phyloP scores from a whole-genome alignment of 768 basidiomycete genomes.

The Scleroderma citrinum region DNA sequence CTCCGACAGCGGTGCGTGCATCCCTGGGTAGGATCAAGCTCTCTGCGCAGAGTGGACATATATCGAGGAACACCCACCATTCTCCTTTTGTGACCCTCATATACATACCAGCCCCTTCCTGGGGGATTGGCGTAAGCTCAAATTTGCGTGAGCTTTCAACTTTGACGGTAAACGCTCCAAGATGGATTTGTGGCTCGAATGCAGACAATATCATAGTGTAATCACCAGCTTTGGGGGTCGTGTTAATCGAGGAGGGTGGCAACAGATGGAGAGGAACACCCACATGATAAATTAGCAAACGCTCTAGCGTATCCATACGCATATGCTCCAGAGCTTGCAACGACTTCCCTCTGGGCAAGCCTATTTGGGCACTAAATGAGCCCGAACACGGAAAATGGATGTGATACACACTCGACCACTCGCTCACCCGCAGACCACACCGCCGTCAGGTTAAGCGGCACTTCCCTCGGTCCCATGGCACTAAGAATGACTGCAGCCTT shows the following conservation, averaged over 20 bases:
- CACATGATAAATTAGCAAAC: conserved; percentile 50
- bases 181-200: conserved; percentile 63
- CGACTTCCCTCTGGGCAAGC: conserved; percentile 60
- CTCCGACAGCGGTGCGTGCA: conserved; percentile 52
- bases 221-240: conserved; percentile 41
- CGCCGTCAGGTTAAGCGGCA: conserved; percentile 67
- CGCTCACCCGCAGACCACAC: conserved; percentile 75
- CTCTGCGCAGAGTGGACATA: neutral
- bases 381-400: neutral
- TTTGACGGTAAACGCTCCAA: conserved; percentile 58
- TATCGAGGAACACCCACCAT: conserved; percentile 51
- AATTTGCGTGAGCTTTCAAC: conserved; percentile 59
- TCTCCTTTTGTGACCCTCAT: conserved; percentile 56
- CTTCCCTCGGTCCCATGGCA: conserved; percentile 53
- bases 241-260: neutral
- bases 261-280: conserved; percentile 7
- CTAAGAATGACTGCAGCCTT: conserved; percentile 42
- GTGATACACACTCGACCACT: conserved; percentile 58
- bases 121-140: conserved; percentile 58
- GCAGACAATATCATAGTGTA: conserved; percentile 84
- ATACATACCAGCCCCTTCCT: conserved; percentile 94
- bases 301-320: conserved; percentile 66
- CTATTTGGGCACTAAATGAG: conserved; percentile 23
- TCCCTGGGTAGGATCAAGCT: conserved; percentile 38
- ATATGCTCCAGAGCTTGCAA: conserved; percentile 74